Conservation (phyloP, 2,329 filamentous ascomycete genomes). For the Microsporum audouinii region DNA sequence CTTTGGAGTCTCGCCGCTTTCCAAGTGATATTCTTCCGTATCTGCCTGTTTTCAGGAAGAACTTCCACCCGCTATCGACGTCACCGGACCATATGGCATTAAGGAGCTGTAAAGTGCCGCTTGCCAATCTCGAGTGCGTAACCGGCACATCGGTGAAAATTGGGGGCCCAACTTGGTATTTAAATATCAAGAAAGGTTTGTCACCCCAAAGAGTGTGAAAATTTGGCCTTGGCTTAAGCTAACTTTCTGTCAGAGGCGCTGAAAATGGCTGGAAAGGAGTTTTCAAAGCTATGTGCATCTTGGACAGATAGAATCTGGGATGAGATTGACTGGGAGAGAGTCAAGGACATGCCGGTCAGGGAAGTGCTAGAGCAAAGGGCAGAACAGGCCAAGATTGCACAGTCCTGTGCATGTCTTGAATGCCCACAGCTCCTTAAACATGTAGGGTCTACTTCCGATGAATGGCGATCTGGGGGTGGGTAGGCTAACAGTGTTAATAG, state of each 20-base stretch:
- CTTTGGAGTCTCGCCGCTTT: constrained; percentile 56
- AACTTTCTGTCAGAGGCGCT: constrained; percentile 34
- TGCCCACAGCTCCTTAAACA: constrained; percentile 81
- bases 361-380: constrained; percentile 64
- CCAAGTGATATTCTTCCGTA: constrained; percentile 82
- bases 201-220: constrained; percentile 2
- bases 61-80: constrained; percentile 57
- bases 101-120: constrained; percentile 56
- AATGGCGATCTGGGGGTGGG: background rate
- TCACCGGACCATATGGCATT: constrained; percentile 55
- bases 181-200: constrained; percentile 42
- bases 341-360: constrained; percentile 71
- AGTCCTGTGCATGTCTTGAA: constrained; percentile 51
- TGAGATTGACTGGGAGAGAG: constrained; percentile 68
- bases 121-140: constrained; percentile 73
- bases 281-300: constrained; percentile 56
- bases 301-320: constrained; percentile 71
- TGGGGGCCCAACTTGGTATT: constrained; percentile 36
- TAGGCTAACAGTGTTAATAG: constrained; percentile 32
- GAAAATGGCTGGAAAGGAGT: constrained; percentile 54
- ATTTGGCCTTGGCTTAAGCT: constrained; percentile 10
- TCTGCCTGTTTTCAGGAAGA: constrained; percentile 55
- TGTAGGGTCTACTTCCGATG: constrained; percentile 43
- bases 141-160: constrained; percentile 55
- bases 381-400: constrained; percentile 51